Evolutionary conservation across 78 protist genomes (phyloP).

Genomic region (Polysphondylium violaceum): DNA sequence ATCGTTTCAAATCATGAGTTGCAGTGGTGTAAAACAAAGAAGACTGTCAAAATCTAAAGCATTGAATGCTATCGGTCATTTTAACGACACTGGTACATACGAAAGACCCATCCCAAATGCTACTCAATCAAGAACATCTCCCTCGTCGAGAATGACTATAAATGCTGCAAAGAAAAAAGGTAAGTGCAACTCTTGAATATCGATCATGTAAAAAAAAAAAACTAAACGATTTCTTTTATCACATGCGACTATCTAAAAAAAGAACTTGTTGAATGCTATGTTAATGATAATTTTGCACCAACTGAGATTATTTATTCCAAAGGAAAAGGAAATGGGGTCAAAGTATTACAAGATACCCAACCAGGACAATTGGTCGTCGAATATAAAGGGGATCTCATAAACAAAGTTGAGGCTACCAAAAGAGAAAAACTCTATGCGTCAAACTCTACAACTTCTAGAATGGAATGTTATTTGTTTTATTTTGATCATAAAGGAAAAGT

Average conservation of each 20-base stretch:
- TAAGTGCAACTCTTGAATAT: neutral
- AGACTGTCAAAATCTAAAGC: constrained; percentile 19
- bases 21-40: constrained; percentile 40
- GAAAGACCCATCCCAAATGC: neutral
- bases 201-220: neutral
- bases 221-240: neutral
- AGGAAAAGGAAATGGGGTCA: constrained; percentile 55
- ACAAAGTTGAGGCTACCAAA: constrained; percentile 12
- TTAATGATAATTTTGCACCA: constrained; percentile 1
- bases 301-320: constrained; percentile 43
- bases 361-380: constrained; percentile 31
- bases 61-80: neutral
- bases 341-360: constrained; percentile 7
- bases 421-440: constrained; percentile 12
- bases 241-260: neutral
- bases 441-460: constrained; percentile 1
- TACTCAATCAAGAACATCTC: neutral
- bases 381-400: constrained; percentile 41
- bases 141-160: constrained; percentile 2
- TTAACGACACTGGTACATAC: neutral
- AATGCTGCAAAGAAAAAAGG: constrained; percentile 32
- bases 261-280: constrained; percentile 13
- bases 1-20: too few relatives aligned
- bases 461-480: constrained; percentile 46
- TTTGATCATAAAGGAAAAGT: constrained; percentile 50